phyloP scores from a whole-genome alignment of 2,329 filamentous ascomycete species.

The Fusarium austroafricanum region DNA sequence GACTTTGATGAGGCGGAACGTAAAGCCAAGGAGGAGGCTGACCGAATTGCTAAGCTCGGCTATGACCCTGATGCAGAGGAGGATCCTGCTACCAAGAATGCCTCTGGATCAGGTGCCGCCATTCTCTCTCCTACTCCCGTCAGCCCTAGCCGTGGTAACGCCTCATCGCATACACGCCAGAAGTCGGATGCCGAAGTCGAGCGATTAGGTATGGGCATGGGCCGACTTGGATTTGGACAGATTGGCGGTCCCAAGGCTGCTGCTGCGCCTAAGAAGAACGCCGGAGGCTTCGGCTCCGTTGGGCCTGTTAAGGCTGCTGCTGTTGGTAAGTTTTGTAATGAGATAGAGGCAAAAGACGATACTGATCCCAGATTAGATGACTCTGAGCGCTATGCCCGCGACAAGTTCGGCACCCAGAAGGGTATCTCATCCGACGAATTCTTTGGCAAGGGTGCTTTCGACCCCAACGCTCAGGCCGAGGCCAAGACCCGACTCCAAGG shows the following conservation, averaged over 20 bases:
- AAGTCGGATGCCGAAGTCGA: conserved; percentile 84
- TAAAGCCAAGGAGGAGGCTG: conserved; percentile 96
- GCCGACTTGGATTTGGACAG: conserved; percentile 88
- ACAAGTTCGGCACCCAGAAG: conserved; percentile 93
- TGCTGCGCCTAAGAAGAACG: conserved; percentile 73
- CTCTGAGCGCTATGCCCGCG: conserved; percentile 82
- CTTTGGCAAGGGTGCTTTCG: conserved; percentile 90
- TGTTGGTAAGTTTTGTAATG: conserved; percentile 66
- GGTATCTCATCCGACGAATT: conserved; percentile 98
- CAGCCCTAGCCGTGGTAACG: conserved; percentile 70
- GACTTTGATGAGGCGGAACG: conserved; percentile 98
- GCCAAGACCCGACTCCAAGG: conserved; percentile 88
- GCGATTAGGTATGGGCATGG: conserved; percentile 88
- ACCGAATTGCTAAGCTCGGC: conserved; percentile 93
- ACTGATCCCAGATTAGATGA: conserved; percentile 65
- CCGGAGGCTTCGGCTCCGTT: conserved; percentile 88
- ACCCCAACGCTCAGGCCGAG: conserved; percentile 82
- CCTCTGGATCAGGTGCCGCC: conserved; percentile 66
- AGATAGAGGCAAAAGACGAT: background rate
- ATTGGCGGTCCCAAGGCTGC: conserved; percentile 73
- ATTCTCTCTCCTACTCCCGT: conserved; percentile 81
- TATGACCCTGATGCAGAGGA: conserved; percentile 93
- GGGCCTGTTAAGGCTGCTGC: conserved; percentile 76
- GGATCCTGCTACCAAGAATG: conserved; percentile 58
- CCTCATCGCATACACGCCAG: conserved; percentile 67